Conservation (phyloP, 805 yeast species). For the Suhomyces xylopsoci region DNA sequence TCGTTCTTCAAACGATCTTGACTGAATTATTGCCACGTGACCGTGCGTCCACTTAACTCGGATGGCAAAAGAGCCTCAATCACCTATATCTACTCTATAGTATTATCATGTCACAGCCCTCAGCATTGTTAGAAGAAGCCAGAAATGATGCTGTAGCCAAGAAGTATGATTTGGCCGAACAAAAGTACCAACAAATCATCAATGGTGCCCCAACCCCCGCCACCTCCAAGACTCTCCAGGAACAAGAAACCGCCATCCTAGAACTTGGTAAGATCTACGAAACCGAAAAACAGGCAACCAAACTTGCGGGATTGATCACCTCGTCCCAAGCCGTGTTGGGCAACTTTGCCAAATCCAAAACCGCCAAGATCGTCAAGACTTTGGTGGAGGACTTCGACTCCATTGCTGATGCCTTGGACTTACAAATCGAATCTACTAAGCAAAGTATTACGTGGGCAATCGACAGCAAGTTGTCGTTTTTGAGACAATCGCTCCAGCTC, state of each 20-base stretch:
- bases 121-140: slow-evolving; percentile 51
- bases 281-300: slow-evolving; percentile 41
- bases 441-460: slow-evolving; percentile 87
- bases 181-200: slow-evolving; percentile 52
- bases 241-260: slow-evolving; percentile 63
- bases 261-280: slow-evolving; percentile 76
- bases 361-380: slow-evolving; percentile 83
- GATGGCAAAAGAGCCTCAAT: slow-evolving; percentile 5
- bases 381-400: slow-evolving; percentile 75
- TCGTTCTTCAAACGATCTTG: not conserved
- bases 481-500: slow-evolving; percentile 84
- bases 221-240: slow-evolving; percentile 30
- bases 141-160: slow-evolving; percentile 51
- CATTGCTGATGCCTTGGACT: slow-evolving; percentile 59
- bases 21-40: not conserved
- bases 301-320: slow-evolving; percentile 60
- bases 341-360: slow-evolving; percentile 86
- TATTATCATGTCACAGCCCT: slow-evolving; percentile 18
- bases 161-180: slow-evolving; percentile 57
- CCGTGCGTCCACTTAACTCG: not conserved
- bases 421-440: slow-evolving; percentile 69
- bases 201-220: slow-evolving; percentile 12
- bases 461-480: slow-evolving; percentile 76
- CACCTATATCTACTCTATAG: not conserved
- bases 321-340: slow-evolving; percentile 70